Evolutionary conservation across 352 stramenopile genomes (phyloP).

Genomic region (Phytophthora pseudosyringae): DNA sequence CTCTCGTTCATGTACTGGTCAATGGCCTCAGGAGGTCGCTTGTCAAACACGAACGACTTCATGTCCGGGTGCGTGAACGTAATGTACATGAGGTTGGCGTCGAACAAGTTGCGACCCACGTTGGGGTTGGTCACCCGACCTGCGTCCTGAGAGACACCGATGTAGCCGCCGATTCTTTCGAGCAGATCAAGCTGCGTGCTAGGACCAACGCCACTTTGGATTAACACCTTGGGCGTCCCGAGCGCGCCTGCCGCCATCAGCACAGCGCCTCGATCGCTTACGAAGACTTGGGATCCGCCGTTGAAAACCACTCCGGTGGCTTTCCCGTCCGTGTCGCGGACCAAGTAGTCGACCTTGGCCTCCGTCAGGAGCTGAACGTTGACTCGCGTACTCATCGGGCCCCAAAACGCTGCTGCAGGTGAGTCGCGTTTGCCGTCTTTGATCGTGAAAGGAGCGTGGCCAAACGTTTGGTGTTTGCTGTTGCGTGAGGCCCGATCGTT

Average conservation of each 20-base stretch:
- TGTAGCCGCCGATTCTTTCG: conserved; percentile 33
- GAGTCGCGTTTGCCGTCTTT: conserved; percentile 61
- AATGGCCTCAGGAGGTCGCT: conserved; percentile 34
- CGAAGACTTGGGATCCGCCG: conserved; percentile 27
- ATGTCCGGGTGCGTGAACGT: conserved; percentile 56
- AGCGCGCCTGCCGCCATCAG: conserved; percentile 76
- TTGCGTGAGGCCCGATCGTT: conserved; percentile 54
- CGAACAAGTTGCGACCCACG: conserved; percentile 64
- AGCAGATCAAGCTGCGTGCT: conserved; percentile 55
- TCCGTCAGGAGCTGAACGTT: conserved; percentile 59
- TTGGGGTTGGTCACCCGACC: conserved; percentile 59
- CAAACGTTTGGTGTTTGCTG: conserved; percentile 55
- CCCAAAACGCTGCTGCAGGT: conserved; percentile 53
- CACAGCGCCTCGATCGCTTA: conserved; percentile 54
- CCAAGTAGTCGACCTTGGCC: conserved; percentile 53
- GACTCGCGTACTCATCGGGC: conserved; percentile 39
- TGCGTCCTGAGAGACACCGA: conserved; percentile 33
- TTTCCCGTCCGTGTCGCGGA: conserved; percentile 39
- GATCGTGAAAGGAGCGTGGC: conserved; percentile 57
- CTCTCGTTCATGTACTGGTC: conserved; percentile 56
- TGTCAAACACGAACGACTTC: conserved; percentile 48
- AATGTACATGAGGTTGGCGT: conserved; percentile 53
- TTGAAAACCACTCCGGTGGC: conserved; percentile 60
- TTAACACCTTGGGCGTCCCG: conserved; percentile 80
- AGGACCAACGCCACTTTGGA: conserved; percentile 76